These are phyloP conservation scores for Chamaecyparis obtusa DNA, from an alignment of 75 land plant genomes.

Conservation along the genomic window DNA sequence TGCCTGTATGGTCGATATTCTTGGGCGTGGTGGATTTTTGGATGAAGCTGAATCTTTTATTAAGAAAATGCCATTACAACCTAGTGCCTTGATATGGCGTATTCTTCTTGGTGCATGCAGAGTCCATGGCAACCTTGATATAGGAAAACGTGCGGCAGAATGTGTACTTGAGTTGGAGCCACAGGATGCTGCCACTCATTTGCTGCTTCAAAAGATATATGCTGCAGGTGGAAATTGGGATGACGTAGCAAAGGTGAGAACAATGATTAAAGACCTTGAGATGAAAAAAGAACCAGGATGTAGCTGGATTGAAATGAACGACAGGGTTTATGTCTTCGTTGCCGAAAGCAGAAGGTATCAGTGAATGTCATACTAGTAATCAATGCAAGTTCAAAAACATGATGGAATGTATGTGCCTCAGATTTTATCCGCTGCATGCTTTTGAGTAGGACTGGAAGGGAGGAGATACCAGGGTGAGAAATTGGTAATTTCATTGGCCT, in stretches of 20 bases:
- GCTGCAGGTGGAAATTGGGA: too few relatives aligned
- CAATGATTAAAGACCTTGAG: background rate
- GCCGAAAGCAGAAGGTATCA: background rate
- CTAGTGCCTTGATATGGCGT: background rate
- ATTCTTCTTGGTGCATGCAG: background rate
- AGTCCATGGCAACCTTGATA: too few relatives aligned
- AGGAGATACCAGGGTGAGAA: background rate
- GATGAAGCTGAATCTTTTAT: background rate
- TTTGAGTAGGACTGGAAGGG: background rate
- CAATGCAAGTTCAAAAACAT: background rate
- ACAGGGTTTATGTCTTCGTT: background rate
- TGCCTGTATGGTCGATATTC: too few relatives aligned
- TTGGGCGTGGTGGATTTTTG: background rate
- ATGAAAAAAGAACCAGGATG: background rate
- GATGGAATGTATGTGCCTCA: background rate
- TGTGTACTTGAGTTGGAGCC: too few relatives aligned
- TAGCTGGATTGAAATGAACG: background rate
- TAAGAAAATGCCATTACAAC: background rate
- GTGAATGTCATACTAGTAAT: background rate
- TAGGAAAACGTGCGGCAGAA: too few relatives aligned
- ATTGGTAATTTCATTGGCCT: background rate
- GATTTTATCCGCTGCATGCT: background rate
- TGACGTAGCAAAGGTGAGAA: background rate
- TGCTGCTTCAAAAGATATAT: too few relatives aligned
- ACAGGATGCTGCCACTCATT: too few relatives aligned